These are phyloP conservation scores for Aspergillus clavatus DNA, from an alignment of 2,329 filamentous ascomycete species.

Conservation along the genomic window DNA sequence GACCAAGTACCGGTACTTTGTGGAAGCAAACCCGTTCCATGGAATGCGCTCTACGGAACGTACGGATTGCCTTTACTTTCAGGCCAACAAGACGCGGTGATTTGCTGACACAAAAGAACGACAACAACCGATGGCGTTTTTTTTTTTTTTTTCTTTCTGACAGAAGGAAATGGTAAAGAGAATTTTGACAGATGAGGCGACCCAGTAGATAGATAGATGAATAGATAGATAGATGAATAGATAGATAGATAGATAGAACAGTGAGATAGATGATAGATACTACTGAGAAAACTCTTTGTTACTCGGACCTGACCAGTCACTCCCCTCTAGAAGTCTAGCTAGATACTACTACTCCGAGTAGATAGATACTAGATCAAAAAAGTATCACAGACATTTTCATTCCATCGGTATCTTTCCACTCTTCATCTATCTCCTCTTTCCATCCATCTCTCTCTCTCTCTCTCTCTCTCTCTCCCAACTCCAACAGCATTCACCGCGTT, in stretches of 20 bases:
- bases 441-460: not conserved
- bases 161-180: not conserved
- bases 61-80: not conserved
- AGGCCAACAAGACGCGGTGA: too few relatives aligned
- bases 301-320: too few relatives aligned
- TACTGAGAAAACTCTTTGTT: too few relatives aligned
- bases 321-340: too few relatives aligned
- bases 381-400: constrained; percentile 3
- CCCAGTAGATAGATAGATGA: too few relatives aligned
- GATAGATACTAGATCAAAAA: too few relatives aligned
- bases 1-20: too few relatives aligned
- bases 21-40: not conserved
- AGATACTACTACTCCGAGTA: not conserved
- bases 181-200: too few relatives aligned
- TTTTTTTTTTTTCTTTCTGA: not conserved
- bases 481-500: not conserved
- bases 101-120: too few relatives aligned
- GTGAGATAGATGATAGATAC: too few relatives aligned
- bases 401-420: too few relatives aligned
- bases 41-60: not conserved
- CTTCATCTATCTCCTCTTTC: constrained; percentile 1
- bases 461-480: constrained; percentile 3
- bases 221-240: not conserved
- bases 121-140: too few relatives aligned
- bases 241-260: not conserved